Conservation (phyloP, 1,284 basidiomycete species). For the Apiotrichum siamense region DNA sequence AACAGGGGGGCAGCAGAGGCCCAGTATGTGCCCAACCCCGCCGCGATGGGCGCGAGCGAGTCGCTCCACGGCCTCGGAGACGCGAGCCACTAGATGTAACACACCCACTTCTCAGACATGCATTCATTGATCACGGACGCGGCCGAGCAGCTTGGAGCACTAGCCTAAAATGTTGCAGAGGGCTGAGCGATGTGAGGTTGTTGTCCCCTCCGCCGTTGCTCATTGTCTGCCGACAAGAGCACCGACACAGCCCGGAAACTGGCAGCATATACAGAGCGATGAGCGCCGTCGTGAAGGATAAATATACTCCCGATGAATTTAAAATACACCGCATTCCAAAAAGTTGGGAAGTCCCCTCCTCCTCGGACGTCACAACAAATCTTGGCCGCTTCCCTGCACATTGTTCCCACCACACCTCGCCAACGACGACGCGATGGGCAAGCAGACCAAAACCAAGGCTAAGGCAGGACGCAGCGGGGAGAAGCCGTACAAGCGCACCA, state of each 20-base stretch:
- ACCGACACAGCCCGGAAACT: too few relatives aligned
- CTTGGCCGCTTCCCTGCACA: not conserved
- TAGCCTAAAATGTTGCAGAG: too few relatives aligned
- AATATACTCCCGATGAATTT: not conserved
- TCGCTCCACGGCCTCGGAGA: constrained; percentile 10
- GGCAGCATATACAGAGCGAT: too few relatives aligned
- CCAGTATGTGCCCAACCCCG: not conserved
- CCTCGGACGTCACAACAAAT: not conserved
- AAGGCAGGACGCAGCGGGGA: not conserved
- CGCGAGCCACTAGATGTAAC: constrained; percentile 8
- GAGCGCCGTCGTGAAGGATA: not conserved
- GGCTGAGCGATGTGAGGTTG: too few relatives aligned
- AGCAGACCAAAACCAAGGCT: constrained; percentile 23
- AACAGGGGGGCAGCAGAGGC: constrained; percentile 2
- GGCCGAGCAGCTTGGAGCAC: too few relatives aligned
- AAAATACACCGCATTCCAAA: constrained; percentile 3
- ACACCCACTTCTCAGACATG: constrained; percentile 9
- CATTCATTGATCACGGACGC: constrained; percentile 12
- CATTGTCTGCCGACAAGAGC: too few relatives aligned
- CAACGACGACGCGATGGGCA: constrained; percentile 25
- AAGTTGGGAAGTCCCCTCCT: constrained; percentile 1
- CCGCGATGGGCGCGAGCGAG: constrained; percentile 4
- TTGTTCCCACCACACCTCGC: not conserved
- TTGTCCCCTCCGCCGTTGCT: too few relatives aligned
- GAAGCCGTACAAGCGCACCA: constrained; percentile 11